These are phyloP conservation scores for Euphorbia corollata DNA, from an alignment of 441 rosid species.

Conservation along the genomic window DNA sequence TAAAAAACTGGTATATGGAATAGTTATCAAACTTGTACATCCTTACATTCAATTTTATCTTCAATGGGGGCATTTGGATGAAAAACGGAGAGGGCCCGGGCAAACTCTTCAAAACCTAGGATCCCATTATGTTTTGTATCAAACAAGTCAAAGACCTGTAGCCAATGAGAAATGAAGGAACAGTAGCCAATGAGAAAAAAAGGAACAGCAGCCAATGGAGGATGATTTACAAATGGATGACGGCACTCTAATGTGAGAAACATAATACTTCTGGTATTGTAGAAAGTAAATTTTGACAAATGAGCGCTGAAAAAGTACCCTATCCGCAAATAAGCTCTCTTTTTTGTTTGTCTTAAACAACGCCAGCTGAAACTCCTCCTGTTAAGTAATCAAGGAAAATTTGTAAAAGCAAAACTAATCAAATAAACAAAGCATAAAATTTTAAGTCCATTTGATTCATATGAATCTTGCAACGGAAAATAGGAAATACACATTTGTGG, in stretches of 20 bases:
- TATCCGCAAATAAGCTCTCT: slow-evolving; percentile 94
- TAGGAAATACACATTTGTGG: background rate
- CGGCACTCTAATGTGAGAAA: slow-evolving; percentile 4
- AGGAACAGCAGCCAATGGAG: too few species aligned
- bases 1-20: slow-evolving; percentile 3
- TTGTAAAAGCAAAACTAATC: background rate
- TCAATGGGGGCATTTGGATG: slow-evolving; percentile 92
- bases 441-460: background rate
- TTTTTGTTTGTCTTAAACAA: slow-evolving; percentile 89
- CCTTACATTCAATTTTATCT: slow-evolving; percentile 44
- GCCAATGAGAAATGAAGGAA: slow-evolving; percentile 21
- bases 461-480: slow-evolving; percentile 3
- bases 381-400: slow-evolving; percentile 12
- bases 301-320: slow-evolving; percentile 37
- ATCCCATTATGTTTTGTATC: slow-evolving; percentile 72
- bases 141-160: slow-evolving; percentile 50
- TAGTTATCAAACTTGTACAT: slow-evolving; percentile 16
- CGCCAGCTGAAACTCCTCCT: slow-evolving; percentile 97
- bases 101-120: slow-evolving; percentile 93
- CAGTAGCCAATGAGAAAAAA: slow-evolving; percentile 2
- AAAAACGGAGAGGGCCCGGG: slow-evolving; percentile 87
- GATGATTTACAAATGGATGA: slow-evolving; percentile 6
- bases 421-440: slow-evolving; percentile 2
- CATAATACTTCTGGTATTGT: background rate
- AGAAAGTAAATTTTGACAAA: background rate